A percentile compares a stretch with the other conserved stretches of the same genome.
These are phyloP conservation scores for Allium sativum DNA, from an alignment of 106 monocot genomes.

Conservation along the genomic window DNA sequence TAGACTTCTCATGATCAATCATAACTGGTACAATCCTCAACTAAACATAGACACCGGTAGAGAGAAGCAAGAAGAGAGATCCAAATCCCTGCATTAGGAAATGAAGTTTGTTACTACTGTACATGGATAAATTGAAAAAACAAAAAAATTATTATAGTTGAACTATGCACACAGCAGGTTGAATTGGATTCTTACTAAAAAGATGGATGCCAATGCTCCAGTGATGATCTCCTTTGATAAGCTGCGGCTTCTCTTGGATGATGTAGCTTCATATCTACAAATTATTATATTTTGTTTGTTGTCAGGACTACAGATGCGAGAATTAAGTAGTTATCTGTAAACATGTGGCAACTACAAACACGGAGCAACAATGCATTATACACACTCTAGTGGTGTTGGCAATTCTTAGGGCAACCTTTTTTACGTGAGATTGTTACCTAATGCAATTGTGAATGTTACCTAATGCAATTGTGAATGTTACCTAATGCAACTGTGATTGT, in stretches of 20 bases:
- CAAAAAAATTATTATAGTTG: not conserved
- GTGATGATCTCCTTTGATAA: not conserved
- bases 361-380: too few species aligned
- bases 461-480: too few species aligned
- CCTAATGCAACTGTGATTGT: too few species aligned
- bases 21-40: not conserved
- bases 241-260: slow-evolving; percentile 33
- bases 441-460: too few species aligned
- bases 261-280: slow-evolving; percentile 63
- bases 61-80: slow-evolving; percentile 35
- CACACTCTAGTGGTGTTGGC: too few species aligned
- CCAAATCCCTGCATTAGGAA: slow-evolving; percentile 33
- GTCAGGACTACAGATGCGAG: too few species aligned
- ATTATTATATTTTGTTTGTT: not conserved
- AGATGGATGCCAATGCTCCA: not conserved
- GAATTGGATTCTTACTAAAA: not conserved
- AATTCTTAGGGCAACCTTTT: too few species aligned
- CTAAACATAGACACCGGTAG: slow-evolving; percentile 35
- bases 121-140: not conserved
- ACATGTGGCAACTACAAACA: not conserved
- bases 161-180: not conserved
- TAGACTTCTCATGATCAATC: not conserved
- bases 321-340: not conserved
- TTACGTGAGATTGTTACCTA: too few species aligned
- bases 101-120: too few species aligned